Evolutionary conservation across 805 yeast species (phyloP).

Genomic region (Metschnikowia koreensis): DNA sequence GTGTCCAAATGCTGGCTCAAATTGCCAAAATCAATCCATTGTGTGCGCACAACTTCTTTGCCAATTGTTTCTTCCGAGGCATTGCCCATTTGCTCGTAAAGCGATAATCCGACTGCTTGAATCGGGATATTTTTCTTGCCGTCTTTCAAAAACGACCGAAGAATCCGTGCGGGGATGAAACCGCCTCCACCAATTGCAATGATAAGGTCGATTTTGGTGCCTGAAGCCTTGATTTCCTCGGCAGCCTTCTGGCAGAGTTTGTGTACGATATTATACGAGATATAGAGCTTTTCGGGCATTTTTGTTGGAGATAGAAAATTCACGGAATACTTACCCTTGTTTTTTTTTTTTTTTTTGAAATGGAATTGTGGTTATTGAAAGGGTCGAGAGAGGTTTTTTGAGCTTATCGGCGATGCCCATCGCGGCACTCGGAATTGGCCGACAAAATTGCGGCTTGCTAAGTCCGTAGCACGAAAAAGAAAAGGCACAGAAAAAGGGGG

Average conservation of each 20-base stretch:
- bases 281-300: constrained; percentile 44
- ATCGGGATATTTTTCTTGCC: constrained; percentile 17
- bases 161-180: constrained; percentile 19
- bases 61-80: constrained; percentile 36
- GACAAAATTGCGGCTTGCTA: no score
- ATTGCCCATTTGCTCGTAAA: constrained; percentile 18
- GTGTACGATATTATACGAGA: constrained; percentile 78
- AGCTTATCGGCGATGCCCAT: no score
- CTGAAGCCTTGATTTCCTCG: constrained; percentile 50
- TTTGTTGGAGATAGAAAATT: background rate
- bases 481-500: no score
- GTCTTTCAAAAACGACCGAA: constrained; percentile 19
- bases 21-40: constrained; percentile 70
- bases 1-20: constrained; percentile 54
- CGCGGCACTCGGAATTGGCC: no score
- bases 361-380: background rate
- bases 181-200: constrained; percentile 22
- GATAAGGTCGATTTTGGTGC: constrained; percentile 17
- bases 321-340: background rate
- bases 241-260: constrained; percentile 65
- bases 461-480: no score
- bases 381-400: no score
- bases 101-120: constrained; percentile 21
- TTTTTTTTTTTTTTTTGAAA: background rate
- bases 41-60: constrained; percentile 64